Percentiles rank a stretch among this genome's conserved stretches.
phyloP scores from a whole-genome alignment of 768 basidiomycete genomes.

The Phlebiopsis gigantea region DNA sequence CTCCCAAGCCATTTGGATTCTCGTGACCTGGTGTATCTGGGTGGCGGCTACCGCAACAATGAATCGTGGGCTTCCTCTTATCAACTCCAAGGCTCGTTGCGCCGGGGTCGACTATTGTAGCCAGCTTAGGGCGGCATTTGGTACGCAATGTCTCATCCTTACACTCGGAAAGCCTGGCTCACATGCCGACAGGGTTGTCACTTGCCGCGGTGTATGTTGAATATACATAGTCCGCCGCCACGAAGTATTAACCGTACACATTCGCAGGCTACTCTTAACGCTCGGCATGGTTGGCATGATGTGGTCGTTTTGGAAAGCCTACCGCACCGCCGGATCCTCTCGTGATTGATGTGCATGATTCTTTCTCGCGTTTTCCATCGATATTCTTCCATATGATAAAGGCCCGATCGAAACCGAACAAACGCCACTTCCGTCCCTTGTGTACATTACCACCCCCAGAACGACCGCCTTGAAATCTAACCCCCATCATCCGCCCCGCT shows the following conservation, averaged over 20 bases:
- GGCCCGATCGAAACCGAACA: neutral
- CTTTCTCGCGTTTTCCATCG: neutral
- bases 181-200: neutral
- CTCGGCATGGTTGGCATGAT: neutral
- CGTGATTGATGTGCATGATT: neutral
- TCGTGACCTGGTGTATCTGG: slow-evolving; percentile 59
- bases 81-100: slow-evolving; percentile 40
- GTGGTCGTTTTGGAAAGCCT: slow-evolving; percentile 3
- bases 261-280: neutral
- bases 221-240: neutral
- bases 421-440: neutral
- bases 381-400: neutral
- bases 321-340: neutral
- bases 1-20: slow-evolving; percentile 53
- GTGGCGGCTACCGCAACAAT: slow-evolving; percentile 48
- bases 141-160: slow-evolving; percentile 26
- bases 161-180: neutral
- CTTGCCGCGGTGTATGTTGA: neutral
- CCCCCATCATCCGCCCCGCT: neutral
- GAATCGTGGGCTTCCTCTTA: slow-evolving; percentile 41
- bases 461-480: neutral
- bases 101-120: slow-evolving; percentile 44
- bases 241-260: neutral
- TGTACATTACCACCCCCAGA: neutral
- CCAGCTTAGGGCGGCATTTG: slow-evolving; percentile 51